Percentiles rank a stretch among this genome's conserved stretches.
These are phyloP conservation scores for Acanthamoeba lenticulata DNA, from an alignment of 208 protist genomes.

Conservation along the genomic window DNA sequence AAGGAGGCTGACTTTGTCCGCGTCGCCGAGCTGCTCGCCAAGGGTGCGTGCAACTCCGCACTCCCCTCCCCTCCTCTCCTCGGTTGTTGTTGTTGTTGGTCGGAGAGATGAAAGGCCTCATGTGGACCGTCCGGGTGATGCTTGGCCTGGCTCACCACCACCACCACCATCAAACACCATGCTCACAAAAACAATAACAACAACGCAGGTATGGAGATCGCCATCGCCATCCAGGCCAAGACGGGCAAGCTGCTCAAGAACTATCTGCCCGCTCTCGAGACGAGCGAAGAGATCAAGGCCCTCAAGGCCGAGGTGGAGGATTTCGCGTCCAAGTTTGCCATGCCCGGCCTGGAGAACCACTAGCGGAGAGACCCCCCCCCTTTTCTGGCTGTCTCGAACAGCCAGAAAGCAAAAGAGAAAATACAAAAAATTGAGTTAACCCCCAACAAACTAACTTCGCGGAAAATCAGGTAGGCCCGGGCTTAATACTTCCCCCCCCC, in stretches of 20 bases:
- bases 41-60: too few species aligned
- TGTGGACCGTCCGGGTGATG: too few species aligned
- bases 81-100: too few species aligned
- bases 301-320: conserved; percentile 90
- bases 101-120: too few species aligned
- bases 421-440: background rate
- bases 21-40: conserved; percentile 93
- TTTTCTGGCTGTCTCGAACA: background rate
- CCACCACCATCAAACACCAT: too few species aligned
- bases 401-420: too few species aligned
- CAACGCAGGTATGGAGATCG: conserved; percentile 83
- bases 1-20: conserved; percentile 91
- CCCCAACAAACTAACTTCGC: too few species aligned
- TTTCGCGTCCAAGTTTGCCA: conserved; percentile 89
- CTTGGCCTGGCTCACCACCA: too few species aligned
- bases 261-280: conserved; percentile 81
- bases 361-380: background rate
- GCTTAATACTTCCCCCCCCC: too few species aligned
- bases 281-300: conserved; percentile 76
- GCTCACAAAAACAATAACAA: too few species aligned
- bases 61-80: background rate
- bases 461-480: too few species aligned
- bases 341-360: conserved; percentile 84
- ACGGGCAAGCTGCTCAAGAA: conserved; percentile 89
- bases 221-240: conserved; percentile 85